Percentiles rank a stretch among this genome's conserved stretches.
Conservation (phyloP, 2,329 filamentous ascomycete species). For the Nemania sp. region DNA sequence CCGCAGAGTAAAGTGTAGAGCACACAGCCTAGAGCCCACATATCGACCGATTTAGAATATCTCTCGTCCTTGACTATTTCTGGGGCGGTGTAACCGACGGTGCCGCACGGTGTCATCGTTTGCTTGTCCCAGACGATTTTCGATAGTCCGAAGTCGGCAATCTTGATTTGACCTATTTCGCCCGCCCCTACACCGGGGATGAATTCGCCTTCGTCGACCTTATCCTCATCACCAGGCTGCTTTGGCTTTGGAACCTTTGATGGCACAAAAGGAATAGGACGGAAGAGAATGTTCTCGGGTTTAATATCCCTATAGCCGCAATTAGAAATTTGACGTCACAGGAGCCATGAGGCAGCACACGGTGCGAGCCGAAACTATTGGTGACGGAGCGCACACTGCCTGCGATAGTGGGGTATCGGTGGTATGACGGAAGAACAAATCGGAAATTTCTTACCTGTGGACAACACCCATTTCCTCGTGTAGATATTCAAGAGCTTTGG, state of each 20-base stretch:
- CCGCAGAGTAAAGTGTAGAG: conserved; percentile 95
- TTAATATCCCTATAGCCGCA: conserved; percentile 79
- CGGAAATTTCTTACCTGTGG: conserved; percentile 71
- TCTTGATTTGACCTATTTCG: conserved; percentile 93
- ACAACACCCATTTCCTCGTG: conserved; percentile 96
- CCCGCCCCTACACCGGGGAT: conserved; percentile 78
- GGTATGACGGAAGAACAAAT: neutral
- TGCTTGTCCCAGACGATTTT: conserved; percentile 98
- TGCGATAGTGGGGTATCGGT: neutral
- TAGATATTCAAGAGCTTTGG: conserved; percentile 89
- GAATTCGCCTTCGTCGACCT: conserved; percentile 95
- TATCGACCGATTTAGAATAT: conserved; percentile 98
- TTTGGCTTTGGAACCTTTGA: conserved; percentile 79
- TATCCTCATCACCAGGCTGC: conserved; percentile 91
- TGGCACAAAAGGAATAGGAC: conserved; percentile 79
- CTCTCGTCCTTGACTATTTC: conserved; percentile 99
- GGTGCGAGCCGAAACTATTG: neutral
- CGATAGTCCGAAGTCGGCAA: conserved; percentile 95
- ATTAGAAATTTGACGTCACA: neutral
- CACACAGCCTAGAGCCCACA: conserved; percentile 98
- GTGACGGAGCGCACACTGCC: neutral
- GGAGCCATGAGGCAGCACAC: neutral
- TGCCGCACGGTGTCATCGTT: conserved; percentile 99
- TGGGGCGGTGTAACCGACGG: conserved; percentile 95
- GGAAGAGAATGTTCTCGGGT: conserved; percentile 94